A percentile compares a stretch with the other conserved stretches of the same genome.
Evolutionary conservation across 495 filamentous ascomycete genomes (phyloP).

Genomic region (Aspergillus ellipticus): DNA sequence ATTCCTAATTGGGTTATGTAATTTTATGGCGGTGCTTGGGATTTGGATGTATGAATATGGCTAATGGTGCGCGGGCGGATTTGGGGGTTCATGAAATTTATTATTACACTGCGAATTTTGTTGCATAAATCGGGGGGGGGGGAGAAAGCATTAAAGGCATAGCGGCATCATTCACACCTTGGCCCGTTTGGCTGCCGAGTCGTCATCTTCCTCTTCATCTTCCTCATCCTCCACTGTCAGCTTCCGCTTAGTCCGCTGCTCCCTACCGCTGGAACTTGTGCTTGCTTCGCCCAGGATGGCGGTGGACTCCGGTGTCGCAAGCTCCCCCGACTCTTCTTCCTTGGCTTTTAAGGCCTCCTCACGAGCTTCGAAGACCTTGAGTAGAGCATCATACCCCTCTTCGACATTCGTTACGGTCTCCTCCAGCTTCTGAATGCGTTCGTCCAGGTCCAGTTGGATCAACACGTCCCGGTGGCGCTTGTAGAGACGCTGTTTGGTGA

Average conservation of each 20-base stretch:
- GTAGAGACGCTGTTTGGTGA: slow-evolving; percentile 78
- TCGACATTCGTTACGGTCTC: slow-evolving; percentile 73
- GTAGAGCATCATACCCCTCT: slow-evolving; percentile 71
- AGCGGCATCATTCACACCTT: slow-evolving; percentile 28
- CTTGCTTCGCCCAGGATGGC: slow-evolving; percentile 17
- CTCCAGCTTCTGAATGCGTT: slow-evolving; percentile 78
- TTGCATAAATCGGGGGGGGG: not conserved
- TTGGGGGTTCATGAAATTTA: slow-evolving; percentile 1
- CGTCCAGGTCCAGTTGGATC: slow-evolving; percentile 69
- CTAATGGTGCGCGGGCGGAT: not conserved
- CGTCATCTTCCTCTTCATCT: slow-evolving; percentile 43
- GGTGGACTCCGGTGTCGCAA: slow-evolving; percentile 15
- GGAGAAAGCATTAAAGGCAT: not conserved
- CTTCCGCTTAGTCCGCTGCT: slow-evolving; percentile 43
- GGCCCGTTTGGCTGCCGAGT: slow-evolving; percentile 32
- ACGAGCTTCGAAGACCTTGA: slow-evolving; percentile 50
- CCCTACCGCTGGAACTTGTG: slow-evolving; percentile 24
- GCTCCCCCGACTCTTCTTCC: slow-evolving; percentile 22
- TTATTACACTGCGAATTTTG: not conserved
- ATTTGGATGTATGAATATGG: not conserved
- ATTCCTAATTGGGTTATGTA: slow-evolving; percentile 3
- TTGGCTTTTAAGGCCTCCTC: slow-evolving; percentile 22
- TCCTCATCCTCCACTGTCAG: slow-evolving; percentile 46
- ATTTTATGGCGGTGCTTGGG: not conserved
- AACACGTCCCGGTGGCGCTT: slow-evolving; percentile 73